Evolutionary conservation across 1,139 yeast genomes (phyloP).

Genomic region (Debaryomycetaceae sp.): DNA sequence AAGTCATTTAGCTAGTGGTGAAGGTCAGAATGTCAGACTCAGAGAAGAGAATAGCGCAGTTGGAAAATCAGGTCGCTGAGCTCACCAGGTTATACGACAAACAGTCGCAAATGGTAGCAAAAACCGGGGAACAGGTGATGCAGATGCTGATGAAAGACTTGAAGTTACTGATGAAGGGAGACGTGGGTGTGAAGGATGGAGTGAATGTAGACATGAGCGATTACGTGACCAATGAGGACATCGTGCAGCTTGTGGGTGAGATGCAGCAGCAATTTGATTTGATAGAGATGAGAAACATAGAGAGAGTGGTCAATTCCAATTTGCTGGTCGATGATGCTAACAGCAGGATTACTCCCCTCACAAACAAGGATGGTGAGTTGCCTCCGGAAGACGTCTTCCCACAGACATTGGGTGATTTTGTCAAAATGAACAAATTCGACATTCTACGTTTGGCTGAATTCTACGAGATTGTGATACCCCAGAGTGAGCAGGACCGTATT

Average conservation of each 20-base stretch:
- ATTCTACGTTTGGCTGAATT: conserved; percentile 59
- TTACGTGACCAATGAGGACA: conserved; percentile 74
- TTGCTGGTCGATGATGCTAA: conserved; percentile 11
- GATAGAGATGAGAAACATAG: conserved; percentile 62
- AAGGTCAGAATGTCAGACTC: neutral
- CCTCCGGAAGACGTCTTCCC: conserved; percentile 61
- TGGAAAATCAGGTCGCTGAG: conserved; percentile 32
- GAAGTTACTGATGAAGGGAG: conserved; percentile 35
- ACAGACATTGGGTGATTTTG: conserved; percentile 51
- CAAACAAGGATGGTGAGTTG: conserved; percentile 72
- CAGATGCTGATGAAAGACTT: conserved; percentile 59
- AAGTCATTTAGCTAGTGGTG: too few species aligned
- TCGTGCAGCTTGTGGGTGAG: conserved; percentile 83
- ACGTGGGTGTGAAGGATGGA: conserved; percentile 9
- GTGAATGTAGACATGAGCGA: conserved; percentile 50
- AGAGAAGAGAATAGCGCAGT: neutral
- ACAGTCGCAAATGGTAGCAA: conserved; percentile 39
- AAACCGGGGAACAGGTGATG: conserved; percentile 77
- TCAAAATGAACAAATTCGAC: conserved; percentile 37
- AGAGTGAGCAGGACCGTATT: conserved; percentile 45
- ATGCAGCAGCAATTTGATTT: conserved; percentile 80
- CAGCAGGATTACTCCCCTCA: conserved; percentile 23
- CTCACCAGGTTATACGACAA: conserved; percentile 49
- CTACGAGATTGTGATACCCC: conserved; percentile 63
- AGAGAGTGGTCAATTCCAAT: conserved; percentile 51